These are phyloP conservation scores for Polyplosphaeria fusca DNA, from an alignment of 495 filamentous ascomycete species.

Conservation along the genomic window DNA sequence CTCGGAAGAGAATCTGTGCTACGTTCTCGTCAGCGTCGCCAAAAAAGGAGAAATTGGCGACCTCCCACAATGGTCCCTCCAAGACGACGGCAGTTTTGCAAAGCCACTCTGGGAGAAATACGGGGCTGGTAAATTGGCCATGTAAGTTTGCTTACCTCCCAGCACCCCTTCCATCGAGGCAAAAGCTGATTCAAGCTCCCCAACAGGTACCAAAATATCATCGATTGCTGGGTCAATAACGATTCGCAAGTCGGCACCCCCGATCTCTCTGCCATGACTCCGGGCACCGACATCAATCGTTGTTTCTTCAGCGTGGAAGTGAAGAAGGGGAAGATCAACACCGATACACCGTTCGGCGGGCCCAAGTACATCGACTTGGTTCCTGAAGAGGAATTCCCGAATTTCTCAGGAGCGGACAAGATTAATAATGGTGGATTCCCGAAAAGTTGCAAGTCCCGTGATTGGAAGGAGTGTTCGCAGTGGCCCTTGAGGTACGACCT, in stretches of 20 bases:
- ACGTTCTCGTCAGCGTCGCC: neutral
- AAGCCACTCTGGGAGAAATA: slow-evolving; percentile 3
- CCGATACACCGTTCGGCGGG: neutral
- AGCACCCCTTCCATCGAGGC: neutral
- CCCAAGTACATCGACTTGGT: neutral
- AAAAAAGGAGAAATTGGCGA: neutral
- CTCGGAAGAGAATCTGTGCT: slow-evolving; percentile 2
- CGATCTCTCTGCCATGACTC: neutral
- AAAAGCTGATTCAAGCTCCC: neutral
- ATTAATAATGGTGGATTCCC: too few species aligned
- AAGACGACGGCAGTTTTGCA: neutral
- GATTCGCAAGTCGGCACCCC: slow-evolving; percentile 1
- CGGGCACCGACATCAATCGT: slow-evolving; percentile 1
- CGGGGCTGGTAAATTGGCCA: neutral
- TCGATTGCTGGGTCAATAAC: slow-evolving; percentile 4
- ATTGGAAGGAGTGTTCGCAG: neutral
- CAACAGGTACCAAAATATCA: slow-evolving; percentile 1
- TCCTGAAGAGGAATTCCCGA: slow-evolving; percentile 1
- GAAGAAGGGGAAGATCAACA: slow-evolving; percentile 2
- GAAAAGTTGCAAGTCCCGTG: too few species aligned
- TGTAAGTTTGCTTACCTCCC: neutral
- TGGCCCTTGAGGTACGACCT: neutral
- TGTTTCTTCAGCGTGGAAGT: slow-evolving; percentile 3
- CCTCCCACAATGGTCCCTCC: neutral
- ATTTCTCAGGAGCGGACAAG: slow-evolving; percentile 1